Evolutionary conservation across 139 green algal genomes (phyloP).

Genomic region (Chlorella vulgaris): DNA sequence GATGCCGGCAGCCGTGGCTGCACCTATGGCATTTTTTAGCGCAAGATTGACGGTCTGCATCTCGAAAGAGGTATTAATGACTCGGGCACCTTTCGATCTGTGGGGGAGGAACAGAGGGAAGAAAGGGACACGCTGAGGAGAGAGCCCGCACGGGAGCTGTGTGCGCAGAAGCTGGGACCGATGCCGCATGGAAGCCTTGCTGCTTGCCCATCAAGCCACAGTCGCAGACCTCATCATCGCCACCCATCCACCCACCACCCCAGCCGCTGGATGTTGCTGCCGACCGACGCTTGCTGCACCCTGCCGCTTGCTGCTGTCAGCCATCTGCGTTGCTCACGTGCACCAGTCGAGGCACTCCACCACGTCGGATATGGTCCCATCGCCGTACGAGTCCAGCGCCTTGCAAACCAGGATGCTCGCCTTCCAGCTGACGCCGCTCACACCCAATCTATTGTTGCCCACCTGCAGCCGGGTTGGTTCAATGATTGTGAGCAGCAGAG

Average conservation of each 20-base stretch:
- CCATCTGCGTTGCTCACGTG: background rate
- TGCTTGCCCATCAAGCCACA: too few species aligned
- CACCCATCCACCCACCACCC: too few species aligned
- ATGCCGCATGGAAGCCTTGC: too few species aligned
- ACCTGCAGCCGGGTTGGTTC: conserved; percentile 12
- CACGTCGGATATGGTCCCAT: conserved; percentile 13
- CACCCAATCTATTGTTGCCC: conserved; percentile 31
- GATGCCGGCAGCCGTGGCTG: conserved; percentile 1
- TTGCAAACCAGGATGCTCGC: conserved; percentile 36
- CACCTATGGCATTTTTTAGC: conserved; percentile 26
- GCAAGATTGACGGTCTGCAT: background rate
- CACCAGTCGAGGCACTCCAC: conserved; percentile 19
- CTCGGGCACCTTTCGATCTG: too few species aligned
- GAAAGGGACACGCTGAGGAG: too few species aligned
- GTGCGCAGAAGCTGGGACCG: too few species aligned
- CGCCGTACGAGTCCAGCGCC: conserved; percentile 30
- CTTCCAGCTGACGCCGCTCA: conserved; percentile 18
- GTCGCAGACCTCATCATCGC: too few species aligned
- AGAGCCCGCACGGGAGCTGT: too few species aligned
- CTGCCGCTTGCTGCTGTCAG: too few species aligned
- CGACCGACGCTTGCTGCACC: too few species aligned
- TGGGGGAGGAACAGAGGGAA: too few species aligned
- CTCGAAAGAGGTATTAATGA: conserved; percentile 32
- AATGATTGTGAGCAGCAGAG: background rate
- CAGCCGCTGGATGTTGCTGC: too few species aligned